These are phyloP conservation scores for Colletotrichum trifolii DNA, from an alignment of 2,329 filamentous ascomycete genomes.

Conservation along the genomic window DNA sequence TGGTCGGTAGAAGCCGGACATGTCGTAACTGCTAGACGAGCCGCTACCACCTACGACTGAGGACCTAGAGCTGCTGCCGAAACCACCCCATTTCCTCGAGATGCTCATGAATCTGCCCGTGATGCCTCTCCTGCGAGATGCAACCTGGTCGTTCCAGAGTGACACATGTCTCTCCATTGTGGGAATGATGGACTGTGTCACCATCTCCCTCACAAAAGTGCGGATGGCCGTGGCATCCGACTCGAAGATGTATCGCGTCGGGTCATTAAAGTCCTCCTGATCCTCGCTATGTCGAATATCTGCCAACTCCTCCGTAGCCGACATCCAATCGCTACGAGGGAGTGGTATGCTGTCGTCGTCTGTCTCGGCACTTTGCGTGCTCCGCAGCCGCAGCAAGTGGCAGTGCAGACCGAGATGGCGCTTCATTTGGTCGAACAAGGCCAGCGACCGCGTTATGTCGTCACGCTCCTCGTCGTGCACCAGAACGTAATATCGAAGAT, in stretches of 20 bases:
- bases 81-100: constrained; percentile 88
- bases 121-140: constrained; percentile 87
- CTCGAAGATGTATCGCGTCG: constrained; percentile 86
- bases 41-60: constrained; percentile 66
- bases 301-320: constrained; percentile 84
- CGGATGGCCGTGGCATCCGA: constrained; percentile 90
- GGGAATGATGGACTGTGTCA: constrained; percentile 92
- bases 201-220: constrained; percentile 92
- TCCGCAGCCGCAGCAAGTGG: constrained; percentile 87
- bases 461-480: constrained; percentile 97
- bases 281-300: constrained; percentile 76
- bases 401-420: constrained; percentile 97
- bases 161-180: constrained; percentile 95
- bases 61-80: constrained; percentile 74
- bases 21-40: constrained; percentile 75
- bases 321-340: constrained; percentile 88
- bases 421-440: constrained; percentile 98
- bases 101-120: constrained; percentile 94
- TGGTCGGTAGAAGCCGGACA: constrained; percentile 82
- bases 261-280: constrained; percentile 77
- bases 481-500: constrained; percentile 93
- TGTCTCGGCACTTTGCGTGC: constrained; percentile 84
- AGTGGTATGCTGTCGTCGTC: constrained; percentile 91
- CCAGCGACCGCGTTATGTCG: constrained; percentile 89
- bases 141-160: constrained; percentile 97